These are phyloP conservation scores for Breviolum minutum DNA, from an alignment of 73 alveolate species.

Conservation along the genomic window DNA sequence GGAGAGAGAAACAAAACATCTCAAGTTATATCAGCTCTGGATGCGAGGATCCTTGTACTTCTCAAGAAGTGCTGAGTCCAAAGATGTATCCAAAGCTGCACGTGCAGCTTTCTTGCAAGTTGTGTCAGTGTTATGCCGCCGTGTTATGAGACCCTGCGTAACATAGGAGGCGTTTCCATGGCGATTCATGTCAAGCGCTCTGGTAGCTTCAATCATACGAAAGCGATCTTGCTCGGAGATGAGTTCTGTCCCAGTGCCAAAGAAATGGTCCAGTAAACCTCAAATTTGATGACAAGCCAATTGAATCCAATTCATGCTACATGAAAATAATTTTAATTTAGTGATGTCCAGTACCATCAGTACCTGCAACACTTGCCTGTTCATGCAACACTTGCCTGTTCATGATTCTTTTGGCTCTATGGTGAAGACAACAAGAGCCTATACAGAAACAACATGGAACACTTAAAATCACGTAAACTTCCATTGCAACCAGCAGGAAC, in stretches of 20 bases:
- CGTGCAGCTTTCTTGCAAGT: neutral
- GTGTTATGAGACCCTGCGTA: neutral
- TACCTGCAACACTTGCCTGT: too few relatives aligned
- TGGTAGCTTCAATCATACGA: neutral
- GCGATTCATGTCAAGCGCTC: neutral
- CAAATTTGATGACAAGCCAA: neutral
- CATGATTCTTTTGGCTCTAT: too few relatives aligned
- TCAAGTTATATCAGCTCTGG: too few relatives aligned
- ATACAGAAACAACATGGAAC: too few relatives aligned
- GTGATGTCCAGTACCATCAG: too few relatives aligned
- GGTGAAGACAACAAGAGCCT: too few relatives aligned
- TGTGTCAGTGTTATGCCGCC: neutral
- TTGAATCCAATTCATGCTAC: neutral
- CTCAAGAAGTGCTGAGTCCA: neutral
- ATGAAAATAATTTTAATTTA: neutral
- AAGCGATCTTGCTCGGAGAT: constrained; percentile 11
- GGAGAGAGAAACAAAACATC: too few relatives aligned
- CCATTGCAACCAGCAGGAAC: neutral
- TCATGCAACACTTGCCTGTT: too few relatives aligned
- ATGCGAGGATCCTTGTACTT: neutral
- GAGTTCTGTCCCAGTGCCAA: neutral
- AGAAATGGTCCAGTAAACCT: constrained; percentile 25
- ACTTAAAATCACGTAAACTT: neutral
- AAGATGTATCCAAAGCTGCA: neutral
- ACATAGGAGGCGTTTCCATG: neutral